phyloP scores from a whole-genome alignment of 78 protist genomes.

The Speleostelium caveatum region DNA sequence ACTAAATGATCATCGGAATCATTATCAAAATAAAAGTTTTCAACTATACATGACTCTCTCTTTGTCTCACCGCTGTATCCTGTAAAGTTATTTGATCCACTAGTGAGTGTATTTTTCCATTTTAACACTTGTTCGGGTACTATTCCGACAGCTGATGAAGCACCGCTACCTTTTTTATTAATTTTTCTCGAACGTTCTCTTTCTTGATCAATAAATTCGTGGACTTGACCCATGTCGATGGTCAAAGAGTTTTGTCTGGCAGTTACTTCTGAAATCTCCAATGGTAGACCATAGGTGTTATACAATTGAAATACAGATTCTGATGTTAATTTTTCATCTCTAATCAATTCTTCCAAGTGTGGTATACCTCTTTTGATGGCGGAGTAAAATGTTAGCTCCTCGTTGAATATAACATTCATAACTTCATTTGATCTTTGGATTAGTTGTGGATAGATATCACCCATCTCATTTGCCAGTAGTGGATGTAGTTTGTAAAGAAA shows the following conservation, averaged over 20 bases:
- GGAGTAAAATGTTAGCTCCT: conserved; percentile 42
- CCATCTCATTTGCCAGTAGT: conserved; percentile 30
- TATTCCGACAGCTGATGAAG: not conserved
- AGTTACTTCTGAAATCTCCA: conserved; percentile 59
- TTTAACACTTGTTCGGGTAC: not conserved
- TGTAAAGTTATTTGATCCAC: conserved; percentile 19
- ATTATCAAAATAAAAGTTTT: not conserved
- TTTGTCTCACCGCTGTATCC: too few species aligned
- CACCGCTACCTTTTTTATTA: conserved; percentile 8
- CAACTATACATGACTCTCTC: too few species aligned
- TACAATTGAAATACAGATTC: conserved; percentile 20
- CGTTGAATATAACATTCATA: conserved; percentile 55
- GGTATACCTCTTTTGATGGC: conserved; percentile 61
- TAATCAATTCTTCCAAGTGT: conserved; percentile 25
- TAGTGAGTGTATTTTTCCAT: conserved; percentile 38
- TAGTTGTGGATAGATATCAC: conserved; percentile 56
- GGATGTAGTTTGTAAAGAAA: conserved; percentile 39
- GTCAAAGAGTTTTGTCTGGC: conserved; percentile 36
- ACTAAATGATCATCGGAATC: conserved; percentile 4
- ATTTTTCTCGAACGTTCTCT: conserved; percentile 56
- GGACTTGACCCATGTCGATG: conserved; percentile 32
- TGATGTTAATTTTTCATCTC: not conserved
- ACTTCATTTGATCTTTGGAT: conserved; percentile 20
- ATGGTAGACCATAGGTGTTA: conserved; percentile 71
- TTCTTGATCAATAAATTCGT: conserved; percentile 22